phyloP scores from a whole-genome alignment of 768 basidiomycete genomes.

The Termitomyces sp. region DNA sequence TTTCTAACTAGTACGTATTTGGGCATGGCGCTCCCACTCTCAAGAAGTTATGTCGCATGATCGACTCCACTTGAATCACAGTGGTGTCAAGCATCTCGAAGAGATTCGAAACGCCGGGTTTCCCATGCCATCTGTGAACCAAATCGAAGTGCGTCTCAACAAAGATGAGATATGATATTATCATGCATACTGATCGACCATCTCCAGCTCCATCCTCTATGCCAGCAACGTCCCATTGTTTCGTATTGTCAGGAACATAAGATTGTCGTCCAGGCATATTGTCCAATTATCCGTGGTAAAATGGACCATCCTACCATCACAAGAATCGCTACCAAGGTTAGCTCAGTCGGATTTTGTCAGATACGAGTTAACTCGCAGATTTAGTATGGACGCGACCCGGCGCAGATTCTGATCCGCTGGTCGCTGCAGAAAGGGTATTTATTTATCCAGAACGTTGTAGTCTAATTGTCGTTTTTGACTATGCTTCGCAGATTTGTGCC shows the following conservation, averaged over 20 bases:
- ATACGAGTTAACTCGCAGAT: background rate
- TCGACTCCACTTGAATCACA: constrained; percentile 18
- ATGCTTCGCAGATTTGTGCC: constrained; percentile 56
- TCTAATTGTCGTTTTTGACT: background rate
- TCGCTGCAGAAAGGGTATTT: constrained; percentile 80
- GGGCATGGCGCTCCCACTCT: background rate
- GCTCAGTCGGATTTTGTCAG: constrained; percentile 3
- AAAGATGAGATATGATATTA: background rate
- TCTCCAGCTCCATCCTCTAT: constrained; percentile 68
- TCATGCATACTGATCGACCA: background rate
- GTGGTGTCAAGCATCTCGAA: constrained; percentile 65
- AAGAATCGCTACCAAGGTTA: constrained; percentile 55
- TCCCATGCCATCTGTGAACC: constrained; percentile 69
- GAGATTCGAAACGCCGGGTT: constrained; percentile 62
- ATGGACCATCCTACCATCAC: constrained; percentile 50
- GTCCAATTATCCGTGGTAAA: constrained; percentile 63
- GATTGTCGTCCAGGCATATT: constrained; percentile 70
- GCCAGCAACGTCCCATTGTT: constrained; percentile 76
- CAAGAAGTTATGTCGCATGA: background rate
- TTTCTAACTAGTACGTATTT: constrained; percentile 71
- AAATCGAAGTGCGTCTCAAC: constrained; percentile 55
- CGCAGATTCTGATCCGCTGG: constrained; percentile 87
- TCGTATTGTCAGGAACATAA: constrained; percentile 58
- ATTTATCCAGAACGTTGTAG: background rate
- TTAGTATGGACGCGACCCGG: constrained; percentile 55